Conservation (phyloP, 805 yeast genomes). For the Barnettozyma populi region DNA sequence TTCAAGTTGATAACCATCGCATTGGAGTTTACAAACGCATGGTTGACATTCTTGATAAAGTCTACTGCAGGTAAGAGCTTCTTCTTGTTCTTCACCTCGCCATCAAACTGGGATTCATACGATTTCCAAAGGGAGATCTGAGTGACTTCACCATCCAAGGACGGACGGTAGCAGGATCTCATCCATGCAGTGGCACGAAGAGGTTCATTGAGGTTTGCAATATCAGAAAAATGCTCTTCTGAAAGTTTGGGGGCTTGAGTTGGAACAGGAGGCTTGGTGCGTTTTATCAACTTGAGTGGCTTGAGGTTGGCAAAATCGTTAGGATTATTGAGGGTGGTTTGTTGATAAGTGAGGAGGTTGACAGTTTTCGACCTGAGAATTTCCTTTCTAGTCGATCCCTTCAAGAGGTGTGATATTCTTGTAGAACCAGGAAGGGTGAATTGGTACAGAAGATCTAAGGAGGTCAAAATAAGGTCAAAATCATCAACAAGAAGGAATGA, state of each 20-base stretch:
- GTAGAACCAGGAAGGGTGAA: conserved; percentile 59
- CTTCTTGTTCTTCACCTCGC: conserved; percentile 45
- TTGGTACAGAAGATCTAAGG: conserved; percentile 79
- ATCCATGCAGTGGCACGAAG: conserved; percentile 92
- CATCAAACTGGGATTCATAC: conserved; percentile 81
- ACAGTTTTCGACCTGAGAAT: conserved; percentile 59
- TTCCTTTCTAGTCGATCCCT: conserved; percentile 42
- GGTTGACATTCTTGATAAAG: conserved; percentile 88
- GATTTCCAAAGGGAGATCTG: conserved; percentile 95
- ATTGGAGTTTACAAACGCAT: conserved; percentile 80
- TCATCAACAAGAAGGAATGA: conserved; percentile 60
- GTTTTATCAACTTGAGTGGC: conserved; percentile 39
- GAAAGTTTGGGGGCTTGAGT: conserved; percentile 57
- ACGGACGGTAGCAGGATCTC: conserved; percentile 83
- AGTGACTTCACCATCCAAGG: conserved; percentile 76
- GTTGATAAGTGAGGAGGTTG: conserved; percentile 47
- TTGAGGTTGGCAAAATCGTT: conserved; percentile 20
- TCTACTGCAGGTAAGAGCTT: conserved; percentile 90
- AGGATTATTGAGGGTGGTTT: conserved; percentile 32
- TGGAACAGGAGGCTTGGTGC: conserved; percentile 64
- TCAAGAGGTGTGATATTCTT: conserved; percentile 48
- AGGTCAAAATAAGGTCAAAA: conserved; percentile 63
- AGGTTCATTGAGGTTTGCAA: conserved; percentile 73
- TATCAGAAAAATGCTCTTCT: conserved; percentile 47
- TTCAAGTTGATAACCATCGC: conserved; percentile 83